A percentile compares a stretch with the other conserved stretches of the same genome.
These are phyloP conservation scores for Mucor sp. DNA, from an alignment of 371 early-diverging fungal species.

Conservation along the genomic window DNA sequence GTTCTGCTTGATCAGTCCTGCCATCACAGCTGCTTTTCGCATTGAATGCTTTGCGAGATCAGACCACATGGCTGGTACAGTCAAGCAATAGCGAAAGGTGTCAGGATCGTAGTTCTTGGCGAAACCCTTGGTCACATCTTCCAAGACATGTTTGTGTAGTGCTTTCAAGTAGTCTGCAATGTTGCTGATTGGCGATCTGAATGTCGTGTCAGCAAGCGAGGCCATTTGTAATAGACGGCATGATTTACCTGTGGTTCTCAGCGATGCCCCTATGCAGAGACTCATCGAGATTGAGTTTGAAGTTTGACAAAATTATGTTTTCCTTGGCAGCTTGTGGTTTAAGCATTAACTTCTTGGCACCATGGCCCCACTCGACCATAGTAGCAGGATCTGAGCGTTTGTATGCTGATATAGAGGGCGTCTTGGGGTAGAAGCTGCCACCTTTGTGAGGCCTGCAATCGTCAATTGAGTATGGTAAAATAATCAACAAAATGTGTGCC, in stretches of 20 bases:
- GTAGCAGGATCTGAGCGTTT: conserved; percentile 33
- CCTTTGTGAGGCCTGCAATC: conserved; percentile 53
- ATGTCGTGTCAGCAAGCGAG: not conserved
- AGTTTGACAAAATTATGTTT: conserved; percentile 51
- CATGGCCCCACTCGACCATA: conserved; percentile 56
- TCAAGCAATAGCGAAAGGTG: conserved; percentile 48
- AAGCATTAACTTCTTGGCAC: conserved; percentile 49
- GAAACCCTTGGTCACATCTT: conserved; percentile 44
- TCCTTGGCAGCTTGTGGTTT: conserved; percentile 56
- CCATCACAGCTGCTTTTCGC: conserved; percentile 57
- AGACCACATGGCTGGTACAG: conserved; percentile 57
- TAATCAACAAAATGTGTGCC: not conserved
- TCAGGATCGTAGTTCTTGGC: conserved; percentile 45
- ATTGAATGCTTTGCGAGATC: conserved; percentile 56
- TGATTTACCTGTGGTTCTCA: conserved; percentile 31
- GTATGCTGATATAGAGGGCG: conserved; percentile 50
- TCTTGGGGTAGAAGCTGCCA: conserved; percentile 56
- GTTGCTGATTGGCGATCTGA: conserved; percentile 31
- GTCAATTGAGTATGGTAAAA: not conserved
- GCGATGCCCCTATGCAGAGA: conserved; percentile 38
- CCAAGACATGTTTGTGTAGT: conserved; percentile 41
- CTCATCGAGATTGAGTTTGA: conserved; percentile 58
- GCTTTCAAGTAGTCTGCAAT: conserved; percentile 45
- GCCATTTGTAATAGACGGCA: not conserved
- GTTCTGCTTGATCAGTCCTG: conserved; percentile 43